Evolutionary conservation across 257 asterid species (phyloP).

Genomic region (Thymus mandschuricus): DNA sequence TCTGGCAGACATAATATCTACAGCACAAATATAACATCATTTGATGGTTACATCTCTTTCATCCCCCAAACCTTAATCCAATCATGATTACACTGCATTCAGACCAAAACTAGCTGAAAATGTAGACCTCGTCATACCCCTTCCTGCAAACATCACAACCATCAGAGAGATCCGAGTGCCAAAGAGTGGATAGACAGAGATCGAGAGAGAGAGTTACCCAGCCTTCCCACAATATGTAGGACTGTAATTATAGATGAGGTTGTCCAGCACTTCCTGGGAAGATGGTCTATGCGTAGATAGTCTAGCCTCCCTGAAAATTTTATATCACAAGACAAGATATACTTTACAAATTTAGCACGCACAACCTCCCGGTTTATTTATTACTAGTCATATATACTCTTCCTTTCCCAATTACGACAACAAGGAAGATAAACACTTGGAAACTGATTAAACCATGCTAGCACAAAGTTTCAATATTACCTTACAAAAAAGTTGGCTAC

Average conservation of each 20-base stretch:
- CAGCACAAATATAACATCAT: not conserved
- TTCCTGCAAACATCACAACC: constrained; percentile 50
- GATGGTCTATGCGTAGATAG: constrained; percentile 71
- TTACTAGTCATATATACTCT: too few relatives aligned
- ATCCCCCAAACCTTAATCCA: not conserved
- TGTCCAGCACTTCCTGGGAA: constrained; percentile 63
- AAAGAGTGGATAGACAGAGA: constrained; percentile 17
- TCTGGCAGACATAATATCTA: not conserved
- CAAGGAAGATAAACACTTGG: too few relatives aligned
- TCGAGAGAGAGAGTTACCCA: constrained; percentile 53
- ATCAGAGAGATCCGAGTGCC: not conserved
- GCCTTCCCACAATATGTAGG: constrained; percentile 86
- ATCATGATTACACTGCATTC: not conserved
- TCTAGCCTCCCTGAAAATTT: constrained; percentile 79
- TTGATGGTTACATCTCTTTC: not conserved
- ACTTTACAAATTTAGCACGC: not conserved
- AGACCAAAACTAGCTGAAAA: constrained; percentile 47
- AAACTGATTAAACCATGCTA: not conserved
- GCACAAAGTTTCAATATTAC: constrained; percentile 36
- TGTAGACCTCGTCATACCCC: constrained; percentile 92
- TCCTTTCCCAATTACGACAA: too few relatives aligned
- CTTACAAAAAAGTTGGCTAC: constrained; percentile 74
- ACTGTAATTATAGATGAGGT: constrained; percentile 83
- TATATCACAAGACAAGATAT: not conserved
- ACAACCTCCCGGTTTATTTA: not conserved